Evolutionary conservation across 257 asterid genomes (phyloP).

Genomic region (Ballota nigra): DNA sequence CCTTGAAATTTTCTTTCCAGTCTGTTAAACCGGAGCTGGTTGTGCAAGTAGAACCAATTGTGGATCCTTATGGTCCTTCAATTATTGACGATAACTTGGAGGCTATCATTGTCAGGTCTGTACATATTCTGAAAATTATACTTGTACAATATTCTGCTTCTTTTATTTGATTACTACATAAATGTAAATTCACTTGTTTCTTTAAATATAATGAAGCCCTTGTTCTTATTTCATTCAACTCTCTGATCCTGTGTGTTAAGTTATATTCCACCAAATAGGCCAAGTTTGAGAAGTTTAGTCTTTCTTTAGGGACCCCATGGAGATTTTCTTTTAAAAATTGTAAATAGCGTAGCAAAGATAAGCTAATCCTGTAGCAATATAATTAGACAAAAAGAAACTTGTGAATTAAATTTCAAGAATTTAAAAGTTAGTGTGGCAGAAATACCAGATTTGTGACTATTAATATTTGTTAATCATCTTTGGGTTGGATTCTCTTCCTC

Average conservation of each 20-base stretch:
- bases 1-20: conserved; percentile 39
- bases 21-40: conserved; percentile 69
- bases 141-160: neutral
- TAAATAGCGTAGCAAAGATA: neutral
- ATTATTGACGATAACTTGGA: conserved; percentile 74
- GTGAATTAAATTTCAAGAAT: no score
- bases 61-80: conserved; percentile 93
- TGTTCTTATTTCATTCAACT: neutral
- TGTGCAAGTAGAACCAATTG: conserved; percentile 74
- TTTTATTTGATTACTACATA: neutral
- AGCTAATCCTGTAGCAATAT: neutral
- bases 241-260: neutral
- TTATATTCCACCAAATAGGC: neutral
- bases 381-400: neutral
- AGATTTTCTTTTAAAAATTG: neutral
- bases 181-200: neutral
- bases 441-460: neutral
- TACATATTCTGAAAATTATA: conserved; percentile 1
- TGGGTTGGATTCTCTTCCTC: neutral
- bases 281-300: neutral
- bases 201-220: neutral
- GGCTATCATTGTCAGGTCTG: conserved; percentile 86
- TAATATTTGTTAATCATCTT: neutral
- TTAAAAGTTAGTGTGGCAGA: neutral
- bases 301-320: neutral